Base-by-base conservation (phyloP, 1,139 yeast species). In the Starmera stellimalicola region DNA sequence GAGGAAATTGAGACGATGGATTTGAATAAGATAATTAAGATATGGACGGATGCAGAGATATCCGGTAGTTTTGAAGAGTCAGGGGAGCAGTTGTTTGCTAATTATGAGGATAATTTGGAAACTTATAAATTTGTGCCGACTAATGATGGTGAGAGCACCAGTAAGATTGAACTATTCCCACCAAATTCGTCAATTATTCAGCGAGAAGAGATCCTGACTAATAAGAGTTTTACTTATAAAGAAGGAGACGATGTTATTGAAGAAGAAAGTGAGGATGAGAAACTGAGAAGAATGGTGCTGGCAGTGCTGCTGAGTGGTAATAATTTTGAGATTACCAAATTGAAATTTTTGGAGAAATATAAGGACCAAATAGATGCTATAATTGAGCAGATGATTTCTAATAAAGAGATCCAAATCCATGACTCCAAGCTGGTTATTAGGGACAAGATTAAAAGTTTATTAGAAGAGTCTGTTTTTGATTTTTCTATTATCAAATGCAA, bases 281-380 rank as follows among this genome's bases (percentile, higher is more conserved):
- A 37, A 70, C 40, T 58, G 15, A 51, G 54, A 35, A 51, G 50
- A 12, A 48, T 52, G 10, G 54, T 63, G 29, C 75, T 78, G 46
- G 74, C 88, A 1, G 65, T 81, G 7, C 70, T 81, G 44, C 70
- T 81, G 0, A 74, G 85, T 0, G 65, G 68, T 0, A 62, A 63
- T 15, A 65, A 62, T 2, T 56, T 60, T 9, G 73, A 75, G 37
- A 62, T 71, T 56, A 73, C 2, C 48, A 55, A 7, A 52, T 57
- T 35, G 73, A 73, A 7, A 27, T 53, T 74, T 7, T 63, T 77
- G 32, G 57, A 61, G 0, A 48, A 51, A 6, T 64, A 59, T 40
- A 68, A 69, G 2, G n/a, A 70, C 70, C 10, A 62, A 57, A 0
- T 54, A 51, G 0, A 65, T 72, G n/a, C 58, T 70, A 15, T 51